Base-by-base conservation (phyloP, 2,329 filamentous ascomycete species). In the Fusarium sp. region DNA sequence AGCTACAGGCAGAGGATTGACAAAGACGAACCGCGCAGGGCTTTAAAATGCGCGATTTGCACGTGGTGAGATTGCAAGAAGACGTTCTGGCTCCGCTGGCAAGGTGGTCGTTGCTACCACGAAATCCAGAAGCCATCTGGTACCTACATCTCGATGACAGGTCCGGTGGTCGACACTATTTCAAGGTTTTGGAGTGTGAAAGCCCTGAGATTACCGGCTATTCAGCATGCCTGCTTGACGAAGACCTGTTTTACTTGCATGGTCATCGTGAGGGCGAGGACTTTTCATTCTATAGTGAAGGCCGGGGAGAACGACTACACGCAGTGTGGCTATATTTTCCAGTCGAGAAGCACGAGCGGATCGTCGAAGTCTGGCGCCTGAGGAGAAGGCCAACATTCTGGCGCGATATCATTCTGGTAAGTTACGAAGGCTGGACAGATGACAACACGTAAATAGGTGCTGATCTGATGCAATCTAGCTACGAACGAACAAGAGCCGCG, bases 291-390 rank as follows among this genome's bases (percentile, higher is more conserved):
- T 70, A 70, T 9, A n/a, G 10, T 7, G 31, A 57, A 31, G 41
- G 41, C 8, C 41, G 45, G 8, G 67, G 66, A 6, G 52, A 65
- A 24, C 58, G 59, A 35, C 18, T 38, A 4, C 59, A 65, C 15
- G 52, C 51, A 15, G 59, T 70, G 18, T 70, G 67, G 67, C 12
- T 70, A 14, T 59, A 65, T 28, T 56, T 70, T 3, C 66, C 67
- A 6, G n/a, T 65, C 1, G 39, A 70, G 20, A 22, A 39, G 13
- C 6, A 45, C 18, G 67, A 70, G 35, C 39, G 47, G 13, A 28
- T 70, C 3, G 36, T 65, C 7, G 66, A 70, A 28, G 31, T 70
- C 33, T 70, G 67, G 67, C 59, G 67, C 7, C n/a, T 55, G 9
- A 51, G 35, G 15, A 51, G 28, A 12, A 69, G 45, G 6, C 56